A percentile compares a stretch with the other conserved stretches of the same genome.
phyloP scores from a whole-genome alignment of 345 rosid species.

The Pistacia atlantica region DNA sequence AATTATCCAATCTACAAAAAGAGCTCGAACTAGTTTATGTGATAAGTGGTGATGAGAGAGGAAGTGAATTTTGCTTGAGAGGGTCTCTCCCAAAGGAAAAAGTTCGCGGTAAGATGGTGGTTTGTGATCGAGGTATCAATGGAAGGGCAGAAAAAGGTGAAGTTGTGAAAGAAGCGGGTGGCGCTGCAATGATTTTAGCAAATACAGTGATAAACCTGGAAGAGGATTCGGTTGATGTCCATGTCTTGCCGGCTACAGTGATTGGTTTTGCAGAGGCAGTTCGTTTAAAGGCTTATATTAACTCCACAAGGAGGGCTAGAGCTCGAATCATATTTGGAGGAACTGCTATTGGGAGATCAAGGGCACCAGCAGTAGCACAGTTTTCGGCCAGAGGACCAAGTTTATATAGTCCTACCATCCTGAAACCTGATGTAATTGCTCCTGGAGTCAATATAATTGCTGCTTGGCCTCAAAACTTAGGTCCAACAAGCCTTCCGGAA shows the following conservation, averaged over 20 bases:
- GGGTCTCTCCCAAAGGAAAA: slow-evolving; percentile 73
- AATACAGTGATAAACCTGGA: slow-evolving; percentile 77
- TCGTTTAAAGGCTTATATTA: slow-evolving; percentile 67
- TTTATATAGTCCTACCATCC: slow-evolving; percentile 62
- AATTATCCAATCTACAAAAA: slow-evolving; percentile 28
- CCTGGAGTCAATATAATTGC: slow-evolving; percentile 96
- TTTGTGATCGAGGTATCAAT: slow-evolving; percentile 85
- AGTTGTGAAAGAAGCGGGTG: slow-evolving; percentile 87
- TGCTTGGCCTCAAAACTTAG: slow-evolving; percentile 98
- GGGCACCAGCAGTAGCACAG: slow-evolving; percentile 84
- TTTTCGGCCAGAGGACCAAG: slow-evolving; percentile 96
- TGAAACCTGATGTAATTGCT: slow-evolving; percentile 90
- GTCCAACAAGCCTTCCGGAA: slow-evolving; percentile 77
- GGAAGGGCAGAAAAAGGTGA: slow-evolving; percentile 90
- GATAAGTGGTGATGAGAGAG: slow-evolving; percentile 47
- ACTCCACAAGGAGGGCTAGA: slow-evolving; percentile 54
- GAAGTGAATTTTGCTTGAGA: slow-evolving; percentile 73
- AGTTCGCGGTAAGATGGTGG: slow-evolving; percentile 77
- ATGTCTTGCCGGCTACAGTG: slow-evolving; percentile 77
- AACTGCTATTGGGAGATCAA: slow-evolving; percentile 63
- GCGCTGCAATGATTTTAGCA: slow-evolving; percentile 85
- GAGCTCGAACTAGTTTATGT: slow-evolving; percentile 71
- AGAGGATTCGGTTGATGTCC: slow-evolving; percentile 86
- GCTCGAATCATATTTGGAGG: slow-evolving; percentile 75
- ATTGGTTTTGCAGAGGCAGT: slow-evolving; percentile 61